Evolutionary conservation across 2,329 filamentous ascomycete genomes (phyloP).

Genomic region (Colletotrichum tropicicola): DNA sequence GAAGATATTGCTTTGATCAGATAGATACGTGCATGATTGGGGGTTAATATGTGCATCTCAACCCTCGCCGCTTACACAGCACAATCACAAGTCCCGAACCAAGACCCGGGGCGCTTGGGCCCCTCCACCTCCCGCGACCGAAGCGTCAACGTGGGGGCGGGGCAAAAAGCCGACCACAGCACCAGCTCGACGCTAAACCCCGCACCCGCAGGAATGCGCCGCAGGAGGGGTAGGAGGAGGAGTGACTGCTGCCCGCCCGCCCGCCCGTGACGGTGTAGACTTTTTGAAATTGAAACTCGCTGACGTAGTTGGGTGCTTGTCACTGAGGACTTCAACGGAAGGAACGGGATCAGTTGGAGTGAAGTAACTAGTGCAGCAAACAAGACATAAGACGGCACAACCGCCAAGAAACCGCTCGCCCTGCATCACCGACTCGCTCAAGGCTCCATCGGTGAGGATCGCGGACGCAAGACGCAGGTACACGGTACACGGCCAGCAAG

Average conservation of each 20-base stretch:
- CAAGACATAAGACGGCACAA: no score
- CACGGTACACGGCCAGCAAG: background rate
- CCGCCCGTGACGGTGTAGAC: background rate
- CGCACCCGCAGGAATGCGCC: background rate
- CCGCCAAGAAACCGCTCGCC: no score
- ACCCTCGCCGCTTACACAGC: background rate
- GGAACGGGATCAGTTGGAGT: no score
- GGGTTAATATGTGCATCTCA: no score
- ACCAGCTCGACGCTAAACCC: slow-evolving; percentile 6
- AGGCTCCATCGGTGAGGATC: background rate
- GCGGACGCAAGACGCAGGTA: background rate
- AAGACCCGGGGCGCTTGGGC: slow-evolving; percentile 1
- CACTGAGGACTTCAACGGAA: background rate
- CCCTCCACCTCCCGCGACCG: background rate
- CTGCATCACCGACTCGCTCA: no score
- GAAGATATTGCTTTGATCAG: background rate
- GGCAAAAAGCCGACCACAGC: background rate
- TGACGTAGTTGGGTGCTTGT: background rate
- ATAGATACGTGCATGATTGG: no score
- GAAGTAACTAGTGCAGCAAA: no score
- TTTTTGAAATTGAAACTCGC: background rate
- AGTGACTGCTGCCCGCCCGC: background rate
- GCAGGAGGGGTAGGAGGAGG: no score
- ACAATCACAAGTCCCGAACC: slow-evolving; percentile 6
- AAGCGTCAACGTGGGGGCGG: slow-evolving; percentile 12